Base-by-base conservation (phyloP, 768 basidiomycete genomes). In the Trametes cingulata region DNA sequence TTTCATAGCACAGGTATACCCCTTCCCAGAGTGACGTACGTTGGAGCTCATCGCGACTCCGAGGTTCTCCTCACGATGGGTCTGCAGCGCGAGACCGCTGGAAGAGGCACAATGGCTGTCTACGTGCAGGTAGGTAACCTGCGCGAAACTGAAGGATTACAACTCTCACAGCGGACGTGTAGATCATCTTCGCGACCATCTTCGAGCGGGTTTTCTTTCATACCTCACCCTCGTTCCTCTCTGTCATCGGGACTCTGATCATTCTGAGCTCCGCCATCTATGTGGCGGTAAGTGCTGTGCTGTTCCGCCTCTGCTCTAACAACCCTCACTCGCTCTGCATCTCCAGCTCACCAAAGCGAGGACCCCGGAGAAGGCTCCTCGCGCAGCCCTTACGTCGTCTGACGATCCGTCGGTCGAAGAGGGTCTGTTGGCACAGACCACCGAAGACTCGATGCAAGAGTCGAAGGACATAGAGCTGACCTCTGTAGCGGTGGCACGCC, bases 161-260 rank as follows among this genome's bases (percentile, higher is more conserved):
- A 45, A 35, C 12, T 42, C 24, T 24, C 35, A 27, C n/a, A 10
- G 36, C 33, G 15, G 36, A 54, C 27, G 19, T 7, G 22, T 17
- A 88, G 81, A 80, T 92, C 37, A 75, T 91, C n/a, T 92, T 87
- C 67, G 85, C 89, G 0, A 75, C 80, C 2, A 68, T 85, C 15
- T 75, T 91, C 12, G 88, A 94, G 69, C 75, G 82, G 4, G 62
- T 87, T 41, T 80, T 89, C 65, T 90, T 93, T 71, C 76, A 83
- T 45, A 79, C 79, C 0, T 69, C 75, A 6, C 90, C 89, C 0
- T 81, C 87, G 1, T 63, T 76, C 1, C 73, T 88, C 27, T 88
- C 86, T 3, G 67, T 86, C 5, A 64, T 84, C 10, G 92, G 92
- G 1, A 85, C 84, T 1, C 43, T 75, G 5, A 82, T 91, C 58